These are phyloP conservation scores for Leptographium wingfieldii DNA, from an alignment of 2,329 filamentous ascomycete genomes.

Conservation along the genomic window DNA sequence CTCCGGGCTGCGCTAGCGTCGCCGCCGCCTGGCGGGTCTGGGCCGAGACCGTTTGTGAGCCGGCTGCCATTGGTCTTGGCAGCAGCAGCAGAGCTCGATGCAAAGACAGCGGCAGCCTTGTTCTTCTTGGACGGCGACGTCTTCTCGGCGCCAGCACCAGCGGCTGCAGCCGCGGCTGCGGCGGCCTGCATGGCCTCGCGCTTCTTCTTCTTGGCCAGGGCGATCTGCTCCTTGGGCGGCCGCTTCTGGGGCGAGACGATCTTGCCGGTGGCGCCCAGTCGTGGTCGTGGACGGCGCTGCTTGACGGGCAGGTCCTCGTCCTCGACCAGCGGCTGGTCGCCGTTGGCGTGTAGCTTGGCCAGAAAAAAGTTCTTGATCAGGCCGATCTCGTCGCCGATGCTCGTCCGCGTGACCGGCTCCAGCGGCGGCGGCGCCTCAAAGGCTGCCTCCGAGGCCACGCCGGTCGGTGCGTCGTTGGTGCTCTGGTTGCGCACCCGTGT, in stretches of 20 bases:
- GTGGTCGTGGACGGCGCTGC: conserved; percentile 64
- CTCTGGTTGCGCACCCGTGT: conserved; percentile 78
- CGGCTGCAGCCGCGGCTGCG: conserved; percentile 17
- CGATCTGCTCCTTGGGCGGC: conserved; percentile 69
- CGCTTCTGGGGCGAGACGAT: conserved; percentile 76
- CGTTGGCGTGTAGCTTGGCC: conserved; percentile 73
- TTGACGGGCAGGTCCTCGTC: conserved; percentile 92
- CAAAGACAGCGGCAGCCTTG: conserved; percentile 20
- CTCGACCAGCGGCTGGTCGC: conserved; percentile 72
- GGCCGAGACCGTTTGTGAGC: background rate
- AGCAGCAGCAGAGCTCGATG: too few relatives aligned
- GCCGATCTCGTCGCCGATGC: conserved; percentile 67
- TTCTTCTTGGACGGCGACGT: conserved; percentile 38
- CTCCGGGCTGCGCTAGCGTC: conserved; percentile 11
- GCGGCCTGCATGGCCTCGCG: conserved; percentile 29
- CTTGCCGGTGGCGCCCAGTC: conserved; percentile 62
- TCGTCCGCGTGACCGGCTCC: conserved; percentile 68
- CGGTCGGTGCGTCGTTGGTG: conserved; percentile 57
- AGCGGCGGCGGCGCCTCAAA: conserved; percentile 57
- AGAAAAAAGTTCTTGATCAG: conserved; percentile 87
- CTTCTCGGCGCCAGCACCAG: conserved; percentile 21
- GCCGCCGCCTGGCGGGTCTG: conserved; percentile 1
- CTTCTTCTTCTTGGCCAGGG: conserved; percentile 79
- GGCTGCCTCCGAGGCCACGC: conserved; percentile 44
- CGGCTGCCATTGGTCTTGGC: background rate